These are phyloP conservation scores for Lasiodiplodia citricola DNA, from an alignment of 2,329 filamentous ascomycete species.

Conservation along the genomic window DNA sequence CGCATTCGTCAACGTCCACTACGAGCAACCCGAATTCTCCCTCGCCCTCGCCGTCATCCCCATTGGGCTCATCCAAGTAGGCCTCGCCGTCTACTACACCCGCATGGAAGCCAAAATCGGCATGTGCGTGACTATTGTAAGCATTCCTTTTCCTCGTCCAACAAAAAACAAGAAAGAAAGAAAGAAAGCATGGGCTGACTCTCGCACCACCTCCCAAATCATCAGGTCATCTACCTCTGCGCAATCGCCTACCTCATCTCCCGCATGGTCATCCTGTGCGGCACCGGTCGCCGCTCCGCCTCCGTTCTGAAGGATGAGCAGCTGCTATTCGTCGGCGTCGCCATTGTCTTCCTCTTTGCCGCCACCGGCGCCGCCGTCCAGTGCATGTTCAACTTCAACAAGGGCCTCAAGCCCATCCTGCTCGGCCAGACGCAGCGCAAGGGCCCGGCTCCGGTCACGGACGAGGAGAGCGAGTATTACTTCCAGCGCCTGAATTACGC, in stretches of 20 bases:
- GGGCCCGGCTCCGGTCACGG: background rate
- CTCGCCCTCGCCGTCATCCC: conserved; percentile 35
- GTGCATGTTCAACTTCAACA: conserved; percentile 34
- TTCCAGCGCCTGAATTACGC: background rate
- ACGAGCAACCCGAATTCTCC: conserved; percentile 32
- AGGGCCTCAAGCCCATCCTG: conserved; percentile 34
- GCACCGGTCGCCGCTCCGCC: conserved; percentile 4
- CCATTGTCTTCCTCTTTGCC: conserved; percentile 26
- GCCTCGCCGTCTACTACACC: conserved; percentile 28
- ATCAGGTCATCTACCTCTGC: conserved; percentile 27
- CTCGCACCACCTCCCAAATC: no score
- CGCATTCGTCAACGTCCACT: conserved; percentile 33
- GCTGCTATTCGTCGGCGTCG: conserved; percentile 30
- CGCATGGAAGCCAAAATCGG: conserved; percentile 29
- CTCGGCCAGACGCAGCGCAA: conserved; percentile 6
- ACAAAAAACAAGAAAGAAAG: background rate
- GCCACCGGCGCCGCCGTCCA: conserved; percentile 24
- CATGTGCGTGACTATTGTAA: conserved; percentile 31
- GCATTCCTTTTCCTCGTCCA: background rate
- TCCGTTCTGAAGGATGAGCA: conserved; percentile 33
- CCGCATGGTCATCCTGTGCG: conserved; percentile 32
- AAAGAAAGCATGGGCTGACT: no score
- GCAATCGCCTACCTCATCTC: conserved; percentile 33
- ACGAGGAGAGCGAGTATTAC: background rate
- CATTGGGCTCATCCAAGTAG: conserved; percentile 28